phyloP scores from a whole-genome alignment of 768 basidiomycete species.

The Lactifluus volemus region DNA sequence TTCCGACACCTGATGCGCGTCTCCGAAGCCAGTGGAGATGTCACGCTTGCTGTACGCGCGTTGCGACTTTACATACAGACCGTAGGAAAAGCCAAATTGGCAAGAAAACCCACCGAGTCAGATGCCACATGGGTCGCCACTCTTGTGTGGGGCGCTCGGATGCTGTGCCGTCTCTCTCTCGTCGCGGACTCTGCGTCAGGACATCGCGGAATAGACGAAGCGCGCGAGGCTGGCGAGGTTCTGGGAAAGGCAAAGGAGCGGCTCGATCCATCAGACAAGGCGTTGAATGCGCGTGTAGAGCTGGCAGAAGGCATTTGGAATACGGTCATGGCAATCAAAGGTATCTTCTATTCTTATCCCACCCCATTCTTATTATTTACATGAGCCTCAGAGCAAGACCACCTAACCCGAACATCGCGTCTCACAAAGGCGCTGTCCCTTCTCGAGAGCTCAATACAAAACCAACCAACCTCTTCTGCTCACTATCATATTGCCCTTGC shows the following conservation, averaged over 20 bases:
- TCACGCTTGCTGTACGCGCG: constrained; percentile 58
- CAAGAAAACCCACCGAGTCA: constrained; percentile 49
- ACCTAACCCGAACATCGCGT: constrained; percentile 46
- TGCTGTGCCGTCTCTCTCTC: constrained; percentile 54
- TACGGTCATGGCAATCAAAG: constrained; percentile 58
- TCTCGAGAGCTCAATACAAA: constrained; percentile 40
- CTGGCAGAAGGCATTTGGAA: constrained; percentile 70
- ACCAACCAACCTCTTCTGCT: constrained; percentile 44
- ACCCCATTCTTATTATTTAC: neutral
- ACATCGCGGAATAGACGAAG: constrained; percentile 41
- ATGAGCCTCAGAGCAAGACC: constrained; percentile 50
- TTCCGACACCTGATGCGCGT: constrained; percentile 80
- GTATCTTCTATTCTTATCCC: constrained; percentile 30
- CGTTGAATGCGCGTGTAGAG: constrained; percentile 49
- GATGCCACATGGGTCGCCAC: constrained; percentile 71
- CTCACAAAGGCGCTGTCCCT: constrained; percentile 49
- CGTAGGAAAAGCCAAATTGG: constrained; percentile 73
- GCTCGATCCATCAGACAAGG: constrained; percentile 39
- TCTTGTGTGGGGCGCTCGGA: constrained; percentile 64
- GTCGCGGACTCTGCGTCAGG: constrained; percentile 16
- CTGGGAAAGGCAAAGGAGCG: constrained; percentile 53
- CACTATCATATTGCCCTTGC: constrained; percentile 80
- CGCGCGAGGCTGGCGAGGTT: constrained; percentile 50
- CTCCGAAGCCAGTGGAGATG: constrained; percentile 51
- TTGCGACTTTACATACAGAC: constrained; percentile 78